A percentile compares a stretch with the other conserved stretches of the same genome.
phyloP scores from a whole-genome alignment of 768 basidiomycete genomes.

The Amanita polypyramis region DNA sequence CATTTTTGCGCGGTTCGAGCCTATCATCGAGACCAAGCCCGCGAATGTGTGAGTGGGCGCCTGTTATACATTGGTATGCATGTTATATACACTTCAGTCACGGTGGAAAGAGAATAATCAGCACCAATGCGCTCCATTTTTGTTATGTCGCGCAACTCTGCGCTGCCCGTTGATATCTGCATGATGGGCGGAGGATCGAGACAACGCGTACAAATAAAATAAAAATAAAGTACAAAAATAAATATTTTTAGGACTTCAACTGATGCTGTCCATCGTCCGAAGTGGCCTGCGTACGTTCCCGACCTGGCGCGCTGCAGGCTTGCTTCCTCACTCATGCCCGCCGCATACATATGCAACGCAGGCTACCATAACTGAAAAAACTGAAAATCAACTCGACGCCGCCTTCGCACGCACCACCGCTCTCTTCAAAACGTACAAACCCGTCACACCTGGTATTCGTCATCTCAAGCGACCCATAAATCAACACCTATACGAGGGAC shows the following conservation, averaged over 20 bases:
- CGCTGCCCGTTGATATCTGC: constrained; percentile 68
- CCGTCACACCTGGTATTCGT: constrained; percentile 76
- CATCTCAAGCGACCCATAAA: constrained; percentile 79
- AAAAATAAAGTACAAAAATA: not conserved
- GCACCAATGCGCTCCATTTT: constrained; percentile 90
- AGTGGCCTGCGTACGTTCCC: constrained; percentile 1
- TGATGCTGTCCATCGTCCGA: constrained; percentile 1
- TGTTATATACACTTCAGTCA: constrained; percentile 7
- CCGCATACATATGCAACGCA: not conserved
- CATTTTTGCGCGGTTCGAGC: constrained; percentile 79
- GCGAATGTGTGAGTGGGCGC: constrained; percentile 90
- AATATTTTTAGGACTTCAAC: not conserved
- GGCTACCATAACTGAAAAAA: not conserved
- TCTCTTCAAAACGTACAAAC: constrained; percentile 85
- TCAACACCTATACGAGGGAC: constrained; percentile 73
- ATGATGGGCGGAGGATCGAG: constrained; percentile 22
- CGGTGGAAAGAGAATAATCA: constrained; percentile 7
- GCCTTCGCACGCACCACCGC: constrained; percentile 42
- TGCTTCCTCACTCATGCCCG: not conserved
- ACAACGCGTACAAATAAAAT: not conserved
- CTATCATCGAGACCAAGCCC: constrained; percentile 90
- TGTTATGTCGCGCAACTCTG: constrained; percentile 77
- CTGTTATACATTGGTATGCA: constrained; percentile 24
- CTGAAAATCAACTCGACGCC: constrained; percentile 13
- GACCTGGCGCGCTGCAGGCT: not conserved